These are phyloP conservation scores for Candida dubliniensis DNA, from an alignment of 1,139 yeast genomes.

Conservation along the genomic window DNA sequence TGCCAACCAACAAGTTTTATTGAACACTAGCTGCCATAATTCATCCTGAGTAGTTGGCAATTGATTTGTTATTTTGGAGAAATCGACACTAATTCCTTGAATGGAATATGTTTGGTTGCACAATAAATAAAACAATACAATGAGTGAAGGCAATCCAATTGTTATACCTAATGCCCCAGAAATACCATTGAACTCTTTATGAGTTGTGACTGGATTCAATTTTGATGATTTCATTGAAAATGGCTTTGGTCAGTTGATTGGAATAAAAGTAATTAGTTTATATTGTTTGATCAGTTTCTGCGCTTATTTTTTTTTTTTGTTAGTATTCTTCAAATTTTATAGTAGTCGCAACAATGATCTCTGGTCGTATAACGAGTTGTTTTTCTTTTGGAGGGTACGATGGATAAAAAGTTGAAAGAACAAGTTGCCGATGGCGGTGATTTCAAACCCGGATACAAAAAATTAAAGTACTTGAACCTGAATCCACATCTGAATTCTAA, in stretches of 20 bases:
- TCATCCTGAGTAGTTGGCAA: slow-evolving; percentile 27
- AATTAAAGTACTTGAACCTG: no score
- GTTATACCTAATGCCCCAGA: slow-evolving; percentile 72
- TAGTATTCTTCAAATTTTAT: no score
- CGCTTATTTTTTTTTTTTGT: no score
- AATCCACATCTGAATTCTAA: no score
- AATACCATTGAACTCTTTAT: slow-evolving; percentile 75
- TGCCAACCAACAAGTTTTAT: slow-evolving; percentile 54
- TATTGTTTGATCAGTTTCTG: no score
- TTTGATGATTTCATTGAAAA: slow-evolving; percentile 2
- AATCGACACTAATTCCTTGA: slow-evolving; percentile 46
- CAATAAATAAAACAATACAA: slow-evolving; percentile 58
- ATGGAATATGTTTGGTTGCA: slow-evolving; percentile 57
- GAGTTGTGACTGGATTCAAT: slow-evolving; percentile 70
- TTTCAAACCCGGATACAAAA: no score
- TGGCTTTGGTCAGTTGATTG: not conserved
- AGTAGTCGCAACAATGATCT: no score
- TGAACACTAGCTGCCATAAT: slow-evolving; percentile 30
- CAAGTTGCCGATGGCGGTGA: no score
- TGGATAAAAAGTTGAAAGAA: no score
- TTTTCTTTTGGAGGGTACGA: no score
- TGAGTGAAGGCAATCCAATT: slow-evolving; percentile 63
- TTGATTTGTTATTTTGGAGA: slow-evolving; percentile 30
- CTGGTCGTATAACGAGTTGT: no score
- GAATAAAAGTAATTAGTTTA: no score